These are phyloP conservation scores for Pythium guiyangense DNA, from an alignment of 352 stramenopile genomes.

Conservation along the genomic window DNA sequence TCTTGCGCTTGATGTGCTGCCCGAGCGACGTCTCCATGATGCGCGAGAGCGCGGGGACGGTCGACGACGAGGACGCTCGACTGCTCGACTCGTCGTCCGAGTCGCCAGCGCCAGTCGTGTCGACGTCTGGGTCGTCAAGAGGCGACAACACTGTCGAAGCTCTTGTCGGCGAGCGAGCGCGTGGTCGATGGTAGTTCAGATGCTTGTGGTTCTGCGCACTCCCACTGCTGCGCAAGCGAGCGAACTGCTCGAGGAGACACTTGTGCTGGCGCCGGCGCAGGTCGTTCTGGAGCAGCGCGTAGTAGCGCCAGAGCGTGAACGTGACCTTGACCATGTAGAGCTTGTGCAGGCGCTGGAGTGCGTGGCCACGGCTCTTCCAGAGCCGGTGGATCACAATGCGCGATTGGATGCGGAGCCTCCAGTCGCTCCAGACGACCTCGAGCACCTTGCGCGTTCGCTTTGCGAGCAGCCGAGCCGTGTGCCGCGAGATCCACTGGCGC, in stretches of 20 bases:
- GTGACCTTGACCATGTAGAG: slow-evolving; percentile 53
- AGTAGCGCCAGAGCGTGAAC: slow-evolving; percentile 57
- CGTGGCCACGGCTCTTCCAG: slow-evolving; percentile 43
- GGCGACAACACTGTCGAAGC: background rate
- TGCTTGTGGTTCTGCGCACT: background rate
- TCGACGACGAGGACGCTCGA: background rate
- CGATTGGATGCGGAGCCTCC: slow-evolving; percentile 19
- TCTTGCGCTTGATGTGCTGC: slow-evolving; percentile 54
- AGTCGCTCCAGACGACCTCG: slow-evolving; percentile 27
- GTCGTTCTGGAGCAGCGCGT: slow-evolving; percentile 49
- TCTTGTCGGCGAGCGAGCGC: background rate
- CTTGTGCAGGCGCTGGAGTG: slow-evolving; percentile 52
- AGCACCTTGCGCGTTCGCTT: slow-evolving; percentile 18
- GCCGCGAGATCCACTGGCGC: slow-evolving; percentile 26
- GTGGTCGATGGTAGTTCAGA: background rate
- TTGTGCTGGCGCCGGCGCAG: slow-evolving; percentile 33
- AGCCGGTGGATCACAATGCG: slow-evolving; percentile 27
- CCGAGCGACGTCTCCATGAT: slow-evolving; percentile 64
- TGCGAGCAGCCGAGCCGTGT: slow-evolving; percentile 20
- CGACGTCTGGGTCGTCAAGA: background rate
- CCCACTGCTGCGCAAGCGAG: background rate
- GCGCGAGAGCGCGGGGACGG: slow-evolving; percentile 24
- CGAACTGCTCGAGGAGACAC: slow-evolving; percentile 27
- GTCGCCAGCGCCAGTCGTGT: background rate
- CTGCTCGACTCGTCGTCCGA: background rate